A percentile compares a stretch with the other conserved stretches of the same genome.
phyloP scores from a whole-genome alignment of 306 rosid genomes.

The Trifolium subterraneum region DNA sequence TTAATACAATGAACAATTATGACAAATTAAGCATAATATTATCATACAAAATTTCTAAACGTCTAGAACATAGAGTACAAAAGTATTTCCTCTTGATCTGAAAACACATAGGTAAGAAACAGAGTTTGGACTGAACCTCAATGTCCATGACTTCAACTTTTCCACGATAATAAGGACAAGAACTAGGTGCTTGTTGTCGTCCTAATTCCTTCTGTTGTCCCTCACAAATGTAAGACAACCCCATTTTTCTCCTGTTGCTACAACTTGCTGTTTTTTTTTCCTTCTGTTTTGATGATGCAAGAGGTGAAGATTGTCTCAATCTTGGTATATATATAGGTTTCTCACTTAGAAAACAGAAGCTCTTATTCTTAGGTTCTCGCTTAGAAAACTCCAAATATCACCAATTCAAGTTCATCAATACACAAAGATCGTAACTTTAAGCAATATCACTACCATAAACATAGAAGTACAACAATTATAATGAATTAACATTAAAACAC shows the following conservation, averaged over 20 bases:
- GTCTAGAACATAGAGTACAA: constrained; percentile 74
- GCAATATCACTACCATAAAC: too few relatives aligned
- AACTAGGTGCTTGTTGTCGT: constrained; percentile 78
- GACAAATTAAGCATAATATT: not conserved
- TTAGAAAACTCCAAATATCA: too few relatives aligned
- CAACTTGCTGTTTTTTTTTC: not conserved
- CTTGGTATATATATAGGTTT: not conserved
- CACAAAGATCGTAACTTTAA: too few relatives aligned
- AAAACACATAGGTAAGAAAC: constrained; percentile 80
- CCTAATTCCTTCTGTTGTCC: constrained; percentile 76
- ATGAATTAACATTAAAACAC: too few relatives aligned
- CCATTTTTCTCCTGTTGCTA: constrained; percentile 57
- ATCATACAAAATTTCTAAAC: constrained; percentile 59
- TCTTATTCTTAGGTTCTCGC: too few relatives aligned
- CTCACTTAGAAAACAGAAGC: too few relatives aligned
- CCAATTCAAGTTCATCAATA: too few relatives aligned
- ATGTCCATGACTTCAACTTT: constrained; percentile 82
- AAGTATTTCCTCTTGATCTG: constrained; percentile 79
- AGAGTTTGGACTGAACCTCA: constrained; percentile 65
- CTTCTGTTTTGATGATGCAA: constrained; percentile 18
- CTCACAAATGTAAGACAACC: constrained; percentile 64
- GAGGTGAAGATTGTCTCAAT: not conserved
- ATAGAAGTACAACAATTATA: too few relatives aligned
- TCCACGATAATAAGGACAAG: constrained; percentile 83
- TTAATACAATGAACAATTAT: not conserved